Base-by-base conservation (phyloP, 345 rosid genomes). In the Lumnitzera racemosa region DNA sequence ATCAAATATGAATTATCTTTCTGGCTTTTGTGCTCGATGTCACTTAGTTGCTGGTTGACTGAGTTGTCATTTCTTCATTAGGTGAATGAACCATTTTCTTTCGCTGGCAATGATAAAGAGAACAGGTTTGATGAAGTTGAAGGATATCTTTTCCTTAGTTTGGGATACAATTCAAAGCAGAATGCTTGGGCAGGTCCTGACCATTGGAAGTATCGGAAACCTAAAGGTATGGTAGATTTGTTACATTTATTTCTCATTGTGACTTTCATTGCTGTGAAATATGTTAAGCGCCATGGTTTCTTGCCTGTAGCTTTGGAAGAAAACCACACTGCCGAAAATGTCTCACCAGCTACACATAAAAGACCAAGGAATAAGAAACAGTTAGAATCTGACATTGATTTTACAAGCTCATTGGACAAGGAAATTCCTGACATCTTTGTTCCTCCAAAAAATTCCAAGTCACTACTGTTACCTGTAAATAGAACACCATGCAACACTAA, bases 101-200 rank as follows among this genome's bases (percentile, higher is more conserved):
- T 65, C 53, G 69, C 71, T 41, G 74, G 69, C 47, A 62, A 63
- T 47, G 83, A 87, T 70, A 51, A 54, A 16, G 88, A 82, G 51
- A 89, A 77, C 46, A 77, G 63, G 71, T 64, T 76, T 61, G 87
- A 83, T 57, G 77, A 72, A 53, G 83, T 87, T 63, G 98, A 92
- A 59, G 74, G 70, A 49, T 81, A 80, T 69, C 74, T 92, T 69
- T 77, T 82, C 66, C 71, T 81, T 50, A 82, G 80, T 57, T 76
- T 87, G 78, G 98, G 98, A 68, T 76, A 79, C 51, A 53, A 77
- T 49, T 74, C 81, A 17, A 90, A 83, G 73, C 91, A 77, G 71
- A 92, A 92, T 81, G 86, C 85, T 55, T 92, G 98, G 98, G 98
- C 98, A 8, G 98, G 98, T 76, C 97, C 98, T 72, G 98, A 87